phyloP scores from a whole-genome alignment of 163 green algal species.

The Scenedesmus sp. region DNA sequence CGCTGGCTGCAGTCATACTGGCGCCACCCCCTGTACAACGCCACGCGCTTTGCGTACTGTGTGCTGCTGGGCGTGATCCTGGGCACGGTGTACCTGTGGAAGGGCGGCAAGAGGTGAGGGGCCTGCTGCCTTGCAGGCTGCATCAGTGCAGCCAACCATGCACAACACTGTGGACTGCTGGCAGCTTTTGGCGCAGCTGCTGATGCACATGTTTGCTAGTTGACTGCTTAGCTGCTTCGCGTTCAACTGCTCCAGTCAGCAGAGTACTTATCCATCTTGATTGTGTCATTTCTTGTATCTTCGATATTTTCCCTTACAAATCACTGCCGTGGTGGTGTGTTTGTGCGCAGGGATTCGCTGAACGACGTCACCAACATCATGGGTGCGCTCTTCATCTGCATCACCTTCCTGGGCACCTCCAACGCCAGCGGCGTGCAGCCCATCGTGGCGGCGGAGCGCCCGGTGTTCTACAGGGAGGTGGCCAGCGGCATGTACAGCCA shows the following conservation, averaged over 20 bases:
- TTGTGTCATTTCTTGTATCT: too few relatives aligned
- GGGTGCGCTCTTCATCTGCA: conserved; percentile 62
- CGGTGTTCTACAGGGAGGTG: conserved; percentile 70
- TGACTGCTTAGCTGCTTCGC: not conserved
- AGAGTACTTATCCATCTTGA: too few relatives aligned
- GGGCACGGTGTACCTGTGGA: conserved; percentile 64
- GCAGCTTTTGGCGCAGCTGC: not conserved
- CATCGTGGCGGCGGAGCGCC: conserved; percentile 61
- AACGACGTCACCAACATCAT: conserved; percentile 68
- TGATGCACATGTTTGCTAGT: not conserved
- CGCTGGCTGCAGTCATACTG: conserved; percentile 44
- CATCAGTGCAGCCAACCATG: too few relatives aligned
- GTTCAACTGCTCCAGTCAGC: not conserved
- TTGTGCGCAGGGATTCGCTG: conserved; percentile 41
- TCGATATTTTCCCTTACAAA: too few relatives aligned
- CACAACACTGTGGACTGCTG: too few relatives aligned
- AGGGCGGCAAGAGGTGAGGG: conserved; percentile 41
- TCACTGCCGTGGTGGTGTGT: conserved; percentile 16
- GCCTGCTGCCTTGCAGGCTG: not conserved
- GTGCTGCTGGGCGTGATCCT: conserved; percentile 61
- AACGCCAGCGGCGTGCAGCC: conserved; percentile 65
- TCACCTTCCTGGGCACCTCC: conserved; percentile 62
- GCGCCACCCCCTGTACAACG: conserved; percentile 67
- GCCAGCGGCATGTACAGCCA: conserved; percentile 73
- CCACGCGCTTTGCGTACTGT: conserved; percentile 34